Evolutionary conservation across 1,139 yeast species (phyloP), one percentile per base, ranked within the genome.

Genomic region (Scheffersomyces cryptocercus): DNA sequence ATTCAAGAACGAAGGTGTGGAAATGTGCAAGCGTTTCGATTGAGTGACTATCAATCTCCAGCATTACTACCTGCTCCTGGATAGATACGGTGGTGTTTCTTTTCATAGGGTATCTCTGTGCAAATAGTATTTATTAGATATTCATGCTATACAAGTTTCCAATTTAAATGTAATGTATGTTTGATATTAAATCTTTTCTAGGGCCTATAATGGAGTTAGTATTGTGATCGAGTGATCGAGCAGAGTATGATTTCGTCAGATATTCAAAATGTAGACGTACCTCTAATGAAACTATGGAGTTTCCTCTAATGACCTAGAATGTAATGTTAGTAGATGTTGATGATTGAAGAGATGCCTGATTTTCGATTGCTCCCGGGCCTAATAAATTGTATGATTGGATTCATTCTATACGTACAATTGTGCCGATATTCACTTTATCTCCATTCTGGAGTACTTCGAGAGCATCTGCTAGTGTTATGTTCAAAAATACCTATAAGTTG

Each of bases 391-490:
- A 4, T 16, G 20, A 4, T 6, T 3, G 8, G 26, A 20, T 1
- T 24, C 8, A 4, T 28, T n/a, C 12, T 4, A 43, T 57, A 68
- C 73, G 43, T 62, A 70, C 77, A n/a, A 75, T 70, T 11, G 81
- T 78, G 7, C 86, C 93, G 45, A 81, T 73, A 55, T 71, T 73
- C 40, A 71, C 65, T 51, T 70, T 75, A 12, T 79, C 81, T 7
- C 81, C 84, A 42, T 72, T 67, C 11, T 62, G 50, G 48, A 66
- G 70, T 49, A 77, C 84, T 58, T 87, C 95, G 20, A 82, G 73
- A 1, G 93, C 90, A 41, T 85, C 88, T 37, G 82, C 88, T 29
- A 88, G 61, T 1, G 89, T 90, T 29, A 88, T 68, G 59, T 88
- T 88, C 55, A 88, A 64, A 59, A 87, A 88, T 10, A 81, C 68